A percentile compares a stretch with the other conserved stretches of the same genome.
Conservation (phyloP, 352 stramenopile species). For the Phytophthora parvispora region DNA sequence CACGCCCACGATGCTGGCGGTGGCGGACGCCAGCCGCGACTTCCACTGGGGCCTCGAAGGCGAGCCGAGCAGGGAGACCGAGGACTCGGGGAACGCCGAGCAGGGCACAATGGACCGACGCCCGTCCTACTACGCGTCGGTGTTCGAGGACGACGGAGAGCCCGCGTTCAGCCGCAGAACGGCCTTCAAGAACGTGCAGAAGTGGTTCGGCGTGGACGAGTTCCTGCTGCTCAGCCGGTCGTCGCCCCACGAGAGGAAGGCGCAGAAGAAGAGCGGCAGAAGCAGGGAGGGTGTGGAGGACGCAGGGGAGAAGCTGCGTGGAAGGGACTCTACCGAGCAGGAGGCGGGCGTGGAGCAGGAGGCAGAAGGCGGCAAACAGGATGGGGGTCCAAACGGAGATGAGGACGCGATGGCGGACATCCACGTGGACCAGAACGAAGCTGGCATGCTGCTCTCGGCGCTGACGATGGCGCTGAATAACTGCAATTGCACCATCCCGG, state of each 20-base stretch:
- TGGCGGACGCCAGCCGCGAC: conserved; percentile 62
- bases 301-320: background rate
- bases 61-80: background rate
- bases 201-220: conserved; percentile 81
- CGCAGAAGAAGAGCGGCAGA: conserved; percentile 27
- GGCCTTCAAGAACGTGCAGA: conserved; percentile 53
- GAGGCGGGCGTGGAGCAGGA: background rate
- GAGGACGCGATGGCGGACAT: conserved; percentile 48
- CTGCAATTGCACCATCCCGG: conserved; percentile 86
- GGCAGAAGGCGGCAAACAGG: background rate
- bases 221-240: conserved; percentile 70
- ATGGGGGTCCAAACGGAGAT: background rate
- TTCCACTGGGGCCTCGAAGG: conserved; percentile 40
- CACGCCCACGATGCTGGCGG: conserved; percentile 80
- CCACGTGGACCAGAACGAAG: conserved; percentile 72
- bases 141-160: conserved; percentile 32
- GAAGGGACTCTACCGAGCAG: background rate
- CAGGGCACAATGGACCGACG: background rate
- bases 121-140: conserved; percentile 17
- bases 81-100: background rate
- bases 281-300: background rate
- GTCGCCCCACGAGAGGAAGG: conserved; percentile 13
- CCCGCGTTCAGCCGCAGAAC: conserved; percentile 31
- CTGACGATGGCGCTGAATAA: conserved; percentile 81
- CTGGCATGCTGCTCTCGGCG: conserved; percentile 71